Evolutionary conservation across 164 flowering plant species (phyloP).

Genomic region (Vitis rupestris): DNA sequence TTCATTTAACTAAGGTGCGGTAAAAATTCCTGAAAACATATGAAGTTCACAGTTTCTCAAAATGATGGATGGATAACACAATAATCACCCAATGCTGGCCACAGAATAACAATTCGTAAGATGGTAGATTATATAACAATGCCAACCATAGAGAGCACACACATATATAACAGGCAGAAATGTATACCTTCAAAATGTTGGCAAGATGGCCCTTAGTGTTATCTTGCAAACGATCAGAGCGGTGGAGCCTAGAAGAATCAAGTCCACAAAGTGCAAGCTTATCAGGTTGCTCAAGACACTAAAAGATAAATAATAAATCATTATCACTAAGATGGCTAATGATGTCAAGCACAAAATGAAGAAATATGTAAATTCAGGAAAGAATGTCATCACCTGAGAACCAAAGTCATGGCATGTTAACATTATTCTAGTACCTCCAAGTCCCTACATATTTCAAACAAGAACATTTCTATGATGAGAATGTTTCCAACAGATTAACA

Average conservation of each 20-base stretch:
- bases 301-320: slow-evolving; percentile 9
- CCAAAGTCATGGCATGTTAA: slow-evolving; percentile 62
- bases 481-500: slow-evolving; percentile 1
- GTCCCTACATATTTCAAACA: slow-evolving; percentile 42
- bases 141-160: not conserved
- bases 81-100: not conserved
- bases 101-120: not conserved
- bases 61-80: not conserved
- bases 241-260: slow-evolving; percentile 70
- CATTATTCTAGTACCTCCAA: slow-evolving; percentile 57
- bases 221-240: slow-evolving; percentile 82
- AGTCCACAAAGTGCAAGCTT: slow-evolving; percentile 77
- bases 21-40: no score
- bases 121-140: not conserved
- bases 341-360: not conserved
- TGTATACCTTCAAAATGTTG: slow-evolving; percentile 71
- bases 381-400: slow-evolving; percentile 39
- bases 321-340: not conserved
- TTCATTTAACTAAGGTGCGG: no score
- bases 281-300: slow-evolving; percentile 74
- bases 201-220: slow-evolving; percentile 48
- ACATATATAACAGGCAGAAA: not conserved
- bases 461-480: not conserved
- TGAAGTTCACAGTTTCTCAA: no score
- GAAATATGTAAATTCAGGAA: slow-evolving; percentile 2